A percentile compares a stretch with the other conserved stretches of the same genome.
Evolutionary conservation across 768 basidiomycete species (phyloP).

Genomic region (Calocera viscosa): DNA sequence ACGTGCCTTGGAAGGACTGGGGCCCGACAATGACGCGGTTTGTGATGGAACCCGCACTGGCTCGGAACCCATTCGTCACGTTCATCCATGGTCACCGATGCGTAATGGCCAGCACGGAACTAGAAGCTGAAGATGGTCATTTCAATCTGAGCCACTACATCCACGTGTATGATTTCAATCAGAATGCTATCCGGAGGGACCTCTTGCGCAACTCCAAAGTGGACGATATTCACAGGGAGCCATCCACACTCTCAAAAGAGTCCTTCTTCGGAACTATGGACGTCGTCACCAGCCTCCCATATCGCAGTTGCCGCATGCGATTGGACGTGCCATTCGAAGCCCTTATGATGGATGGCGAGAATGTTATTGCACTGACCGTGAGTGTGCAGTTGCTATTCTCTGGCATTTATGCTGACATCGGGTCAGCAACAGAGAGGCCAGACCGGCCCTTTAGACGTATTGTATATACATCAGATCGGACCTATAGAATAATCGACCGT

Average conservation of each 20-base stretch:
- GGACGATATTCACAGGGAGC: background rate
- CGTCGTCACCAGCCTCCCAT: background rate
- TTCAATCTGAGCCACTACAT: background rate
- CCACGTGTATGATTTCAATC: background rate
- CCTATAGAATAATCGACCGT: background rate
- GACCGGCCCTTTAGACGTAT: background rate
- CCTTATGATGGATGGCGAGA: background rate
- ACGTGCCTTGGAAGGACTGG: background rate
- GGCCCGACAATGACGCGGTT: background rate
- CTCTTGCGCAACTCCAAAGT: background rate
- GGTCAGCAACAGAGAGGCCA: background rate
- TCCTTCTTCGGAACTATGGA: background rate
- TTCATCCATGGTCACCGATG: background rate
- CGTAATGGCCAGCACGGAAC: background rate
- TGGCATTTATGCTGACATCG: background rate
- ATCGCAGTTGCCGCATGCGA: background rate
- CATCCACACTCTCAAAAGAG: background rate
- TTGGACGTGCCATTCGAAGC: background rate
- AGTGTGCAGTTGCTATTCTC: background rate
- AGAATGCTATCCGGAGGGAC: background rate
- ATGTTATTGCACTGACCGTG: background rate
- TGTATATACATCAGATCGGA: background rate
- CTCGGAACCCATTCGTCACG: background rate
- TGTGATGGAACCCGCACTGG: background rate
- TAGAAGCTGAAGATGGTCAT: background rate